Base-by-base conservation (phyloP, 2,329 filamentous ascomycete species). In the Diaporthe nobilis region DNA sequence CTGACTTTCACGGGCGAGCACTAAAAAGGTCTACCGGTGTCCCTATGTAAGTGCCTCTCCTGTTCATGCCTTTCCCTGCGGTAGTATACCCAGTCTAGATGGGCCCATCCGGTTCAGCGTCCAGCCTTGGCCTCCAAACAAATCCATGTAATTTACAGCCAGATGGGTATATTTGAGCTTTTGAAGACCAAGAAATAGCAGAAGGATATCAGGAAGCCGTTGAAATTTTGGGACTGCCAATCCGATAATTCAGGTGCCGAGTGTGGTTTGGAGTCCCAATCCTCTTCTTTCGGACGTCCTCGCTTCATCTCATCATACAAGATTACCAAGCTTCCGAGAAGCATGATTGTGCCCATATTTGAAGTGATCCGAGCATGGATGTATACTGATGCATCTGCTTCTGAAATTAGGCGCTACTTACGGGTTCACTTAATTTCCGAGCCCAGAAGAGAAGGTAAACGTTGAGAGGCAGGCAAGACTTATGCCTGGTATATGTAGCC, bases 161-260 rank as follows among this genome's bases (percentile, higher is more conserved):
- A 22, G 1, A 0, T 31, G 17, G 10, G 31, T 15, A 58, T n/a
- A 58, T 10, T 37, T 12, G 4, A 17, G 55, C 20, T 12, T n/a
- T 37, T 4, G 15, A 34, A 22, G 28, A 3, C 28, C 31, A 5
- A n/a, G 12, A 0, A 17, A 31, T 5, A 55, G 15, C 15, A 55
- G 3, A 3, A 8, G 20, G 31, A n/a, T 0, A 8, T 22, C 3
- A 37, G 9, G 3, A 37, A 9, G 3, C 17, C 20, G 1, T 31
- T 4, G 25, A 31, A 28, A 4, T 34, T 22, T 25, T 4, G 5
- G 9, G 13, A 57, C 28, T 57, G 53, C 12, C 8, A 42, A 42
- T 39, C 20, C 20, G 6, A 6, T 6, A 25, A 42, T 1, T 28
- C 28, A 61, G 17, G 20, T 22, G 31, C n/a, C n/a, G n/a, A 25